Evolutionary conservation across 192 early-diverging fungal genomes (phyloP), one percentile per base, ranked within the genome.

Genomic region (Dimargaris xerosporica): DNA sequence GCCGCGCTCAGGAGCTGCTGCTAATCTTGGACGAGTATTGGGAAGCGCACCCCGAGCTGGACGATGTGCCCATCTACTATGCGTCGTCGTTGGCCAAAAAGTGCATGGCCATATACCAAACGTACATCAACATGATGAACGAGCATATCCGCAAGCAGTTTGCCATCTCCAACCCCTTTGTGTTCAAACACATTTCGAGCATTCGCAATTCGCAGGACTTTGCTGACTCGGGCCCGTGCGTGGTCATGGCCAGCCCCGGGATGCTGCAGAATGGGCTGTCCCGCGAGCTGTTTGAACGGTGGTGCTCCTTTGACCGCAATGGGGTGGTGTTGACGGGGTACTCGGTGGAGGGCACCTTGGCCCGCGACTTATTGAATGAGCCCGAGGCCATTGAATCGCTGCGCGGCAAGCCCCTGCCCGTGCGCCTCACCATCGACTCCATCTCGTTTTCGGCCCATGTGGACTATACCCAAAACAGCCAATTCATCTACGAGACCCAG

Each of bases 101-200:
- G 64, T 95, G 94, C 69, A 99, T 95, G 84, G 85, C 89, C 5
- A 87, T 99, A 34, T 99, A 93, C 72, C 85, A 96, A 69, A 94
- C 91, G 11, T 99, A 93, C 68, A 90, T 91, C 65, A 91, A 97
- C 75, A 93, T 95, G 84, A 97, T 99, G 96, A 97, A 96, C 75
- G 79, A 84, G 42, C 80, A 84, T 51, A 97, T 99, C 70, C 82
- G 91, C 48, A 82, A 87, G 66, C 92, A 95, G 71, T 85, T 91
- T 67, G 79, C 83, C 10, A 80, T 84, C 7, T 81, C 77, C 44
- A 99, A 99, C 68, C 96, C 96, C 12, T 99, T 99, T 71, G 82
- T 90, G 28, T 99, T 99, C 68, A 90, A 93, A 64, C 91, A 95
- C 71, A 95, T 91, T 67, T 85, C 82, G 39, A 91, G 94, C 67